Evolutionary conservation across 2,329 filamentous ascomycete genomes (phyloP).

Genomic region (Exophiala dermatitidis): DNA sequence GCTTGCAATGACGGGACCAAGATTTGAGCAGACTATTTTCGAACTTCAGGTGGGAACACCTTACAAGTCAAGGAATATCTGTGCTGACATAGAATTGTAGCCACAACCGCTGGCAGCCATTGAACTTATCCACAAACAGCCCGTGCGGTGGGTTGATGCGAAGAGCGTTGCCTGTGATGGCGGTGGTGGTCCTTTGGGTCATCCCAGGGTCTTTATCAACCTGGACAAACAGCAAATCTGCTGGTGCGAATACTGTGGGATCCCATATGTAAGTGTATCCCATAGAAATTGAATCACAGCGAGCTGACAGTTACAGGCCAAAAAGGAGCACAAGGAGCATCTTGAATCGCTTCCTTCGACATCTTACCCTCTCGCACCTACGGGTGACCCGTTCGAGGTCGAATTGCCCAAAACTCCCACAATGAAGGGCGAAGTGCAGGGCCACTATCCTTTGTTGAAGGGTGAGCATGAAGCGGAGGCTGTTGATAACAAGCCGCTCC

Average conservation of each 20-base stretch:
- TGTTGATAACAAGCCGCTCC: constrained; percentile 9
- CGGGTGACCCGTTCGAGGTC: constrained; percentile 53
- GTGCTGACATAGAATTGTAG: constrained; percentile 43
- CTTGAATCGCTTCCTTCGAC: constrained; percentile 74
- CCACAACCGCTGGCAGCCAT: constrained; percentile 86
- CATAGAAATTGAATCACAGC: constrained; percentile 2
- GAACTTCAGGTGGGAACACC: constrained; percentile 63
- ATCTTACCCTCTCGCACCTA: constrained; percentile 69
- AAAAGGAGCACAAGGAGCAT: constrained; percentile 79
- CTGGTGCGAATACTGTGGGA: constrained; percentile 83
- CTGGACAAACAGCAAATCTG: constrained; percentile 92
- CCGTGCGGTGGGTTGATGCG: constrained; percentile 83
- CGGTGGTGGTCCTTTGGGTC: constrained; percentile 80
- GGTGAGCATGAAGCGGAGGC: constrained; percentile 20
- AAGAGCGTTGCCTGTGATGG: constrained; percentile 81
- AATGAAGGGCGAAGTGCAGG: constrained; percentile 25
- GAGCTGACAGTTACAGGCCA: constrained; percentile 54
- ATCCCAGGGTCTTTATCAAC: constrained; percentile 95
- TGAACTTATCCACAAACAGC: constrained; percentile 91
- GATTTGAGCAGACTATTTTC: constrained; percentile 97
- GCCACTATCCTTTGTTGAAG: constrained; percentile 22
- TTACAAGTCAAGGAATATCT: constrained; percentile 17
- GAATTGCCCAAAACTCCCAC: constrained; percentile 43
- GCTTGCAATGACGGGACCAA: constrained; percentile 82
- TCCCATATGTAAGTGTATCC: constrained; percentile 70